phyloP scores from a whole-genome alignment of 225 moss, liverwort and hornwort species.

The Antitrichia curtipendula region DNA sequence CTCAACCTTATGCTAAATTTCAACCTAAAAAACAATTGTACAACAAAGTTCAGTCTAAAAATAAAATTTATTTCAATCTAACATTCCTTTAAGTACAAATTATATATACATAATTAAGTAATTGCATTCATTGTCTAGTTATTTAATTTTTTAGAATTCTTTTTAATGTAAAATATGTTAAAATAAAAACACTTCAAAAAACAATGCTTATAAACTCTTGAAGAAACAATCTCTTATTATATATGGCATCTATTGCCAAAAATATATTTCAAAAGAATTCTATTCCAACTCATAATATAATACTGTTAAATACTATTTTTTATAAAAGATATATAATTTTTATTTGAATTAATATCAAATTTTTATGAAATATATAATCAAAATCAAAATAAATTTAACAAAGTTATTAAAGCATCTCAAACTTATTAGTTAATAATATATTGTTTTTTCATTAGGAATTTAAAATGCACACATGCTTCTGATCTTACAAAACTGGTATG shows the following conservation, averaged over 20 bases:
- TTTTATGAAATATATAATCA: neutral
- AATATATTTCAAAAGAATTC: too few species aligned
- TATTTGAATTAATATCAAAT: neutral
- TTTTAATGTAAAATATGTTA: accelerated
- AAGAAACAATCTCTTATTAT: neutral
- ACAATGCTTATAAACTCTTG: accelerated
- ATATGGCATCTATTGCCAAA: neutral
- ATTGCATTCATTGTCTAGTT: neutral
- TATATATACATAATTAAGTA: too few species aligned
- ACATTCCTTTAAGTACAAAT: too few species aligned
- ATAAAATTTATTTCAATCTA: neutral
- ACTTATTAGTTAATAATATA: neutral
- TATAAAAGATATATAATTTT: neutral
- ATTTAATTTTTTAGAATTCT: too few species aligned
- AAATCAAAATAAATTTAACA: too few species aligned
- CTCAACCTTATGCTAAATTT: neutral
- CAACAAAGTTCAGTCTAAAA: neutral
- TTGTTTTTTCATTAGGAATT: neutral
- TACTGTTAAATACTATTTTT: too few species aligned
- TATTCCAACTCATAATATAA: neutral
- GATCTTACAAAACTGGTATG: neutral
- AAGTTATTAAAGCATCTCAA: neutral
- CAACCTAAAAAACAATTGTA: too few species aligned
- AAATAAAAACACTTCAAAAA: neutral
- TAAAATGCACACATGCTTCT: neutral